Percentiles rank a stretch among this genome's conserved stretches.
Conservation (phyloP, 2,329 filamentous ascomycete species). For the Sarocladium kiliense region DNA sequence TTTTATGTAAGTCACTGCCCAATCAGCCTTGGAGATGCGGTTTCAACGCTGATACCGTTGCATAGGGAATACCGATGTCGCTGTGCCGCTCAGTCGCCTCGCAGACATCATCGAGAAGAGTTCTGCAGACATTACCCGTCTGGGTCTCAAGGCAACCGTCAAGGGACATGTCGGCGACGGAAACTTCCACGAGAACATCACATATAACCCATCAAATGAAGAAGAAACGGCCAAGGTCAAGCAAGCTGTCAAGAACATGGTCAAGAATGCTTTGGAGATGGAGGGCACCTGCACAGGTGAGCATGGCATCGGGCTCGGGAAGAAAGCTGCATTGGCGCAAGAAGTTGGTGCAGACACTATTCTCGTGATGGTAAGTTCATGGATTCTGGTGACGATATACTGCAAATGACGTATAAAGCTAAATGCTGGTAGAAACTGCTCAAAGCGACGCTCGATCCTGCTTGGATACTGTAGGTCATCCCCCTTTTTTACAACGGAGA, state of each 20-base stretch:
- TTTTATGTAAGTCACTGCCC: slow-evolving; percentile 29
- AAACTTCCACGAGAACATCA: slow-evolving; percentile 60
- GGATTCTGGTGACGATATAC: too few relatives aligned
- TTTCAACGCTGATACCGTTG: too few relatives aligned
- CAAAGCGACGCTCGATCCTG: too few relatives aligned
- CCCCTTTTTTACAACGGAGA: too few relatives aligned
- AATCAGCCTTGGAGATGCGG: too few relatives aligned
- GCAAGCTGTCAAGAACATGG: slow-evolving; percentile 62
- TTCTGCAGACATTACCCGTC: slow-evolving; percentile 59
- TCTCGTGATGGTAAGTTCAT: slow-evolving; percentile 56
- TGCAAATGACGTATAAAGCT: too few relatives aligned
- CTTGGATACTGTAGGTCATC: too few relatives aligned
- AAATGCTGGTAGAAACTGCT: too few relatives aligned
- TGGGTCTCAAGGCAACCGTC: slow-evolving; percentile 60
- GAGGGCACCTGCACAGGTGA: slow-evolving; percentile 78
- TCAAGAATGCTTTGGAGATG: slow-evolving; percentile 63
- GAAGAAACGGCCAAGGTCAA: slow-evolving; percentile 49
- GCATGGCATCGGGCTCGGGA: slow-evolving; percentile 72
- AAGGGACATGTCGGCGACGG: slow-evolving; percentile 71
- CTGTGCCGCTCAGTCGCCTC: slow-evolving; percentile 67
- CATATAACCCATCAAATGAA: slow-evolving; percentile 43
- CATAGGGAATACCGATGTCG: slow-evolving; percentile 78
- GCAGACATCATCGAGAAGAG: slow-evolving; percentile 63
- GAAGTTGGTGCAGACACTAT: slow-evolving; percentile 71
- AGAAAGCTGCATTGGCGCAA: slow-evolving; percentile 65